Base-by-base conservation (phyloP, 768 basidiomycete species). In the Leccinellum albellum region DNA sequence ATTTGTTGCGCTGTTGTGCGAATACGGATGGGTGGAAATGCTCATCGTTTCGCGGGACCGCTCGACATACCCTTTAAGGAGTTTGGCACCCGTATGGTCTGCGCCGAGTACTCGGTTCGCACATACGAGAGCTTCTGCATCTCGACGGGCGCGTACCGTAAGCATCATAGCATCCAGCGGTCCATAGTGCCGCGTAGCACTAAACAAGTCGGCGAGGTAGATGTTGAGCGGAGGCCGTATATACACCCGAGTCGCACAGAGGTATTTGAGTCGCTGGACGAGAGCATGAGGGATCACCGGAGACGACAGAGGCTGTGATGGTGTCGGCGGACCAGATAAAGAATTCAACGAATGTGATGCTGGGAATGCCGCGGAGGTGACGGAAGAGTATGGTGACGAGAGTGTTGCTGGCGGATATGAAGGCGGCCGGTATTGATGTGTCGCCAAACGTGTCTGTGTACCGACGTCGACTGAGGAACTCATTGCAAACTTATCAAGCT, bases 401-500 rank as follows among this genome's bases (percentile, higher is more conserved):
- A 67, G 52, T 42, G 69, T 47, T 45, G 63, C 61, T 15, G 74
- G 65, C 47, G 70, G 47, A 40, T 56, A 58, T 58, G 73, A 65
- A 52, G 75, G 56, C 23, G 65, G 63, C 46, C 70, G 68, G 60
- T 62, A 66, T 52, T 68, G 74, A 21, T 73, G 77, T 54, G 78
- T 63, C 10, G 66, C 63, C 15, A 60, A 56, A 21, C 72, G 70
- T 28, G 75, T 73, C 10, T 73, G 70, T 37, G 79, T 72, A 23
- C 80, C 76, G 10, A 88, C 67, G 31, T 77, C 72, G 49, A 89
- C 70, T 42, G 82, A 82, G 6, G 80, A 82, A 64, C 88, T 91
- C 81, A 93, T 85, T 3, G 89, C 79, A 67, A 93, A 92, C 64
- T 80, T 82, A 67, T 93, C 89, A 14, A 93, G 77, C 89, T 91